phyloP scores from a whole-genome alignment of 345 rosid genomes.

The Eucalyptus leucophloia region DNA sequence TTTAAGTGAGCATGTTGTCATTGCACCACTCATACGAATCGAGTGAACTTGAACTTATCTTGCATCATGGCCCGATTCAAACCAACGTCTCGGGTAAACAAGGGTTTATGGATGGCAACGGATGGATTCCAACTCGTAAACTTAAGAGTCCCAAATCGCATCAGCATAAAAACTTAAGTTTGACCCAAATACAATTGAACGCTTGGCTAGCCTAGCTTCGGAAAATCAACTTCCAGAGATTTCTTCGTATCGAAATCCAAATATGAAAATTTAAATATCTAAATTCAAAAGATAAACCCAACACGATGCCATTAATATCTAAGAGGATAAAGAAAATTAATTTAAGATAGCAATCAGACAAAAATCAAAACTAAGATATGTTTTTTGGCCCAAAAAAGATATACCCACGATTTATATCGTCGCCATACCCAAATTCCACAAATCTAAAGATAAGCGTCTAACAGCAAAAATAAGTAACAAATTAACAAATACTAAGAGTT shows the following conservation, averaged over 20 bases:
- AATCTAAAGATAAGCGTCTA: neutral
- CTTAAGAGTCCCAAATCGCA: neutral
- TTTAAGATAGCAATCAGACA: neutral
- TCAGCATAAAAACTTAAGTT: neutral
- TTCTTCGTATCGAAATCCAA: neutral
- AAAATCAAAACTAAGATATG: neutral
- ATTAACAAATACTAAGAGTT: neutral
- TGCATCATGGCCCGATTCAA: neutral
- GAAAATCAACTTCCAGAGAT: neutral
- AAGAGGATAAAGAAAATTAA: neutral
- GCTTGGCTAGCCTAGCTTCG: neutral
- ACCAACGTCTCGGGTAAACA: neutral
- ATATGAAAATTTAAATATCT: neutral
- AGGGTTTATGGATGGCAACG: accelerated
- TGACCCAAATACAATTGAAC: neutral
- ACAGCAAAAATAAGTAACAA: neutral
- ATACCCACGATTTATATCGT: neutral
- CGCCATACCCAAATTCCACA: neutral
- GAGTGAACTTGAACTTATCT: neutral
- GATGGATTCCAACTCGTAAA: neutral
- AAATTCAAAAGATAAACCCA: neutral
- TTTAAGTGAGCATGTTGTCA: neutral
- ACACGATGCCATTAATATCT: neutral
- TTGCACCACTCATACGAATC: neutral
- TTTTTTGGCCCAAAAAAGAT: neutral